Evolutionary conservation across 495 filamentous ascomycete genomes (phyloP), one percentile per base, ranked within the genome.

Genomic region (Penicillium desertorum): DNA sequence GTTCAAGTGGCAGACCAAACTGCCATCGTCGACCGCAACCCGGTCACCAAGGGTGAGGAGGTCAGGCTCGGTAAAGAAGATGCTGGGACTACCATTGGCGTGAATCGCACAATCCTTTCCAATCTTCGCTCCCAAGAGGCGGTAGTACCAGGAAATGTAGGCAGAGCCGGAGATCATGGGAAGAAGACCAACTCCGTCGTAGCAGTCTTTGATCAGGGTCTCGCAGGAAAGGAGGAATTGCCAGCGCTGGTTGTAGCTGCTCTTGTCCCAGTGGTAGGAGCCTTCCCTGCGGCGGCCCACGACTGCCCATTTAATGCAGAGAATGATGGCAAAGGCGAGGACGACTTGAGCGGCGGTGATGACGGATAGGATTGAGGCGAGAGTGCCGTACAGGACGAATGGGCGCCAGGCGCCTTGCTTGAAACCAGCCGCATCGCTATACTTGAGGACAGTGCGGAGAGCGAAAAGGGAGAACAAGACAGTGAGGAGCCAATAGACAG

Each of bases 41-140:
- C 78, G 43, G 29, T 79, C 70, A 11, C 78, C 78, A 8, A 81
- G 51, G 0, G 61, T 71, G 1, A 81, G 56, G 25, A 80, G 65
- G 25, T 80, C 78, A 4, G 78, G 78, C 63, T 81, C 78, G 2
- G 78, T 81, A 45, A 81, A 77, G 36, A 75, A 58, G 20, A 81
- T 58, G 43, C 64, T 75, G 20, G 76, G 74, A 2, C 52, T 55
- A 2, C 77, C 76, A 37, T 74, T 75, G 16, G 73, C 74, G 44
- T 78, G 78, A 16, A 80, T 63, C 8, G 75, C 74, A 42, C 75
- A 77, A 62, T 81, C 71, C 19, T 68, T 62, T 10, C 78, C 76
- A 45, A 79, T 75, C 4, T 53, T 66, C 3, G 76, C 75, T 8
- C 78, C 77, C 4, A 81, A 54, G 16, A 61, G 62, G 10, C 73